Conservation (phyloP, 2,329 filamentous ascomycete genomes). For the Juglanconis juglandina region DNA sequence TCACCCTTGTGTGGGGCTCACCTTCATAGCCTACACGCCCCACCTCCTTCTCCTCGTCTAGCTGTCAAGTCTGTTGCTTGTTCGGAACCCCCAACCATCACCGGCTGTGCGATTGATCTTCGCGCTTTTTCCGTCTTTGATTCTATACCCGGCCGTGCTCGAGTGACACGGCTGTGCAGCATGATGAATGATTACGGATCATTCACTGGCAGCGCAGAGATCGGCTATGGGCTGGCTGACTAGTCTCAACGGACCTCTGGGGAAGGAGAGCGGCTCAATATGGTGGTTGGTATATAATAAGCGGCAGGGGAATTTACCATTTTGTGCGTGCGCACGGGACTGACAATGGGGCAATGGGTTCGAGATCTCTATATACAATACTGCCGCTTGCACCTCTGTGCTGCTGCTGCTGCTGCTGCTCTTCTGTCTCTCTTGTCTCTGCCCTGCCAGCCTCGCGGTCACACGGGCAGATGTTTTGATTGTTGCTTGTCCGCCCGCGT, state of each 20-base stretch:
- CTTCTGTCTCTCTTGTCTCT: constrained; percentile 1
- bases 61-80: background rate
- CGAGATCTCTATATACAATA: constrained; percentile 6
- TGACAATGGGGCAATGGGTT: background rate
- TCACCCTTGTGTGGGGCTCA: constrained; percentile 13
- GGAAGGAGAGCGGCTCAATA: background rate
- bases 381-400: constrained; percentile 2
- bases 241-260: background rate
- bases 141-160: background rate
- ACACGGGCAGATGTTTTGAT: constrained; percentile 2
- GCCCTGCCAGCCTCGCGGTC: background rate
- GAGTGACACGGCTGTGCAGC: constrained; percentile 15
- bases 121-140: background rate
- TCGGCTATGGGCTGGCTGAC: background rate
- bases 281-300: constrained; percentile 6
- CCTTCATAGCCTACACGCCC: constrained; percentile 2
- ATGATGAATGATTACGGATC: constrained; percentile 8
- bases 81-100: background rate
- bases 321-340: background rate
- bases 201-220: background rate
- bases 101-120: background rate
- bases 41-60: background rate
- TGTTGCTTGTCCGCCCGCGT: background rate
- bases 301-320: constrained; percentile 3
- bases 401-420: background rate